Evolutionary conservation across 2,329 filamentous ascomycete genomes (phyloP), one percentile per base, ranked within the genome.

Genomic region (Aspergillus ruber): DNA sequence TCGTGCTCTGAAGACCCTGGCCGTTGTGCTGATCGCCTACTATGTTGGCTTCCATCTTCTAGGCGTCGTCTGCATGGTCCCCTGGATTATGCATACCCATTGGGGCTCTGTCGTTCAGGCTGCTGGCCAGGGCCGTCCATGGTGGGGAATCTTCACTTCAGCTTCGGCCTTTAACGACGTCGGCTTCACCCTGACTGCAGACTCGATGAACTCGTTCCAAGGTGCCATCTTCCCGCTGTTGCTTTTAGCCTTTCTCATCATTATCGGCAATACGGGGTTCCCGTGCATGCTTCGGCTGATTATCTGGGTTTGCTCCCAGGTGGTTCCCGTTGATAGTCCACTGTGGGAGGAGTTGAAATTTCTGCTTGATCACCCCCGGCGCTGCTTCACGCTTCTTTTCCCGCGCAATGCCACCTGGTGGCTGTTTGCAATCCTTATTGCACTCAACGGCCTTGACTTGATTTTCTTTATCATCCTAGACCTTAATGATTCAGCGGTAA

Each of bases 211-310:
- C 38, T 91, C 88, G 0, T 97, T 97, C 66, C 83, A 88, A 57
- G 79, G 74, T 7, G 88, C 89, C 1, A 74, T 86, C 6, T 86
- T 88, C 57, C 83, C 86, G 0, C 74, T 97, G 41, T 74, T 96
- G 18, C 64, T 93, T 39, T 82, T 90, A 69, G 82, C 83, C 6
- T 95, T 95, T 57, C 78, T 97, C 38, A 93, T 97, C 62, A 83
- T 97, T 51, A 89, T 95, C 51, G 91, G 91, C 47, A 97, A 97
- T 61, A 97, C 91, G 0, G 93, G 86, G 0, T 97, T 97, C 58
- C 93, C 91, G 0, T 88, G 93, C 61, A 90, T 96, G 85, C 79
- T 97, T 20, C 86, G 93, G 6, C 87, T 96, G 60, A 81, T 93
- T 52, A 97, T 98, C 51, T 98, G 93, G 91, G 59, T 85, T 0